Percentiles rank a stretch among this genome's conserved stretches.
Evolutionary conservation across 2,329 filamentous ascomycete species (phyloP).

Genomic region (Fusarium miscanthi): DNA sequence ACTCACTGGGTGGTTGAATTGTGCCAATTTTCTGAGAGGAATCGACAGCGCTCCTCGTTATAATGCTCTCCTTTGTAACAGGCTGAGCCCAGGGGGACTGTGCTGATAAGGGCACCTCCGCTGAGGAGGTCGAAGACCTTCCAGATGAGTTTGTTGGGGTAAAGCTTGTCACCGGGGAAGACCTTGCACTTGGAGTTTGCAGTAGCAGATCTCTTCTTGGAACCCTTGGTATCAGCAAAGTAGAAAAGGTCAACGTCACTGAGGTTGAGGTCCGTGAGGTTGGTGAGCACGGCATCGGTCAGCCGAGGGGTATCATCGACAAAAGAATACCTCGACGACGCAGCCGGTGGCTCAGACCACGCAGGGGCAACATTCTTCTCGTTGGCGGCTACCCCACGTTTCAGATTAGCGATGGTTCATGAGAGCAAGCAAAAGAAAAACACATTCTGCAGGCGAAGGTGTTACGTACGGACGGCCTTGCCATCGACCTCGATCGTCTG

Average conservation of each 20-base stretch:
- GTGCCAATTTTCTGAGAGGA: neutral
- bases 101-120: constrained; percentile 48
- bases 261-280: constrained; percentile 46
- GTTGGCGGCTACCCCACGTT: constrained; percentile 29
- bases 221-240: constrained; percentile 42
- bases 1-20: constrained; percentile 33
- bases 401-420: constrained; percentile 27
- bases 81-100: constrained; percentile 48
- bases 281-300: constrained; percentile 49
- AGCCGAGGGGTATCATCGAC: constrained; percentile 47
- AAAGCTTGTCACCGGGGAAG: constrained; percentile 45
- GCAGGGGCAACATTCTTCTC: constrained; percentile 43
- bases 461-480: constrained; percentile 33
- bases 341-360: constrained; percentile 3
- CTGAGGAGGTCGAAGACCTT: constrained; percentile 50
- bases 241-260: constrained; percentile 49
- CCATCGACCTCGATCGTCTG: constrained; percentile 38
- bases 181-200: constrained; percentile 42
- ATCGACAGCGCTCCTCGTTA: neutral
- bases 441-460: neutral
- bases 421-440: neutral
- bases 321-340: constrained; percentile 11
- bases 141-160: constrained; percentile 45
- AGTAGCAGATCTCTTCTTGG: constrained; percentile 1
- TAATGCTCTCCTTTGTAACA: constrained; percentile 47